Percentiles rank a stretch among this genome's conserved stretches.
phyloP scores from a whole-genome alignment of 2,329 filamentous ascomycete species.

The Herpotrichia juniperi region DNA sequence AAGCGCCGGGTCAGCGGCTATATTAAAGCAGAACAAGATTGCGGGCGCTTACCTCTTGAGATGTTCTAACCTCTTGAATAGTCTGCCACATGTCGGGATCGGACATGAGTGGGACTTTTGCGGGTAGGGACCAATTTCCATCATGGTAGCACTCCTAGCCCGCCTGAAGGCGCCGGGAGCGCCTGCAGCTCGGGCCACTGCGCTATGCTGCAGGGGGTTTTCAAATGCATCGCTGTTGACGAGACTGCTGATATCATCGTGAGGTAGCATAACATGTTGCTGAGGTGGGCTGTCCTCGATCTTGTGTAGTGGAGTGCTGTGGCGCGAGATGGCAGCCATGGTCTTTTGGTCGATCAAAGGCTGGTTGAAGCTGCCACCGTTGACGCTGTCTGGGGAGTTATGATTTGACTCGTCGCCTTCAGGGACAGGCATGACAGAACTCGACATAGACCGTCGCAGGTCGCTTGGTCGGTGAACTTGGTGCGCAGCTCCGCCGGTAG shows the following conservation, averaged over 20 bases:
- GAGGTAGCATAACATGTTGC: slow-evolving; percentile 70
- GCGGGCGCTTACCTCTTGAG: slow-evolving; percentile 85
- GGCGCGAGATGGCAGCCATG: slow-evolving; percentile 79
- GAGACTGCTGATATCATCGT: slow-evolving; percentile 68
- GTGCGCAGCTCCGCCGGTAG: slow-evolving; percentile 58
- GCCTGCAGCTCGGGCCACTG: slow-evolving; percentile 63
- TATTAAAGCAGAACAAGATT: slow-evolving; percentile 47
- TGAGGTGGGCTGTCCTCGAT: slow-evolving; percentile 82
- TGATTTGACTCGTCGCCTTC: slow-evolving; percentile 80
- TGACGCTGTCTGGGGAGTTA: slow-evolving; percentile 78
- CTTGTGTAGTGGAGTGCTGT: slow-evolving; percentile 86
- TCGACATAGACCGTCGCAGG: slow-evolving; percentile 86
- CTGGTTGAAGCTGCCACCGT: slow-evolving; percentile 61
- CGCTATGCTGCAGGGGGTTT: slow-evolving; percentile 61
- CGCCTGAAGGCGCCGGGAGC: slow-evolving; percentile 79
- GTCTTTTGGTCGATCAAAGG: slow-evolving; percentile 75
- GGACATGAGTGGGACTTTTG: slow-evolving; percentile 99
- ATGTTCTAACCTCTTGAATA: slow-evolving; percentile 99
- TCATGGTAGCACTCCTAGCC: slow-evolving; percentile 91
- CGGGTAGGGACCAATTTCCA: slow-evolving; percentile 95
- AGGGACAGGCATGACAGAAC: slow-evolving; percentile 79
- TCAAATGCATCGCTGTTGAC: slow-evolving; percentile 46
- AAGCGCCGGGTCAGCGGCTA: slow-evolving; percentile 58
- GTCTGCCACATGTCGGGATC: slow-evolving; percentile 94
- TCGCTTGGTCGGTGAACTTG: slow-evolving; percentile 83